Evolutionary conservation across 2,329 filamentous ascomycete species (phyloP), one percentile per base, ranked within the genome.

Genomic region (Diaporthe amygdali): DNA sequence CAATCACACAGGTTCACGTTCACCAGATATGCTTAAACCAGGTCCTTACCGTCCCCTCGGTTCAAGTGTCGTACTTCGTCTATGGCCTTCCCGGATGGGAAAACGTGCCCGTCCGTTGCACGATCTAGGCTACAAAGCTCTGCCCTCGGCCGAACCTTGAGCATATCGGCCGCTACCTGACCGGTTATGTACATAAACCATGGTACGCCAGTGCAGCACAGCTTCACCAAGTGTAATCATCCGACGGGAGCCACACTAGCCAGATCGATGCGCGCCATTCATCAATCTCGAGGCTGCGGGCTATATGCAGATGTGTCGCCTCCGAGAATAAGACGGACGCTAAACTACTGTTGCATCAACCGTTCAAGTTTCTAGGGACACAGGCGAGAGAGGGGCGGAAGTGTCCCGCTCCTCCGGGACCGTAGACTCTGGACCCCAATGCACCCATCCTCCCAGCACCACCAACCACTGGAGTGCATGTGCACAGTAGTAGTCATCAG

Each of bases 51-150:
- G 52, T 32, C 27, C 34, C 61, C 69, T 61, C 64, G 69, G 69
- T 39, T 68, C 46, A 30, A 37, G 20, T 32, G 46, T 52, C 30
- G 69, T 46, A 54, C 4, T 61, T 27, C 30, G 34, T 27, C 64
- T 54, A 71, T 71, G 63, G 44, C 69, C 64, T 71, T 63, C 64
- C 69, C 27, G 52, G 69, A 68, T 41, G 25, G 63, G 63, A 55
- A 49, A 32, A 46, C 20, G 2, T 15, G 30, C 27, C 59, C 59
- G 56, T 41, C 56, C 27, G 39, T 63, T n/a, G 41, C 39, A 39
- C 22, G n/a, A 7, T 63, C 39, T 63, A 3, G 41, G 56, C 41
- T 27, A 17, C 39, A 15, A 27, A 17, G 37, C 14, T 9, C 22
- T 15, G 32, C 49, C 56, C 34, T 69, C 68, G 68, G 68, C 68